Percentiles rank a stretch among this genome's conserved stretches.
phyloP scores from a whole-genome alignment of 2,329 filamentous ascomycete genomes.

The Penicillium janthinellum region DNA sequence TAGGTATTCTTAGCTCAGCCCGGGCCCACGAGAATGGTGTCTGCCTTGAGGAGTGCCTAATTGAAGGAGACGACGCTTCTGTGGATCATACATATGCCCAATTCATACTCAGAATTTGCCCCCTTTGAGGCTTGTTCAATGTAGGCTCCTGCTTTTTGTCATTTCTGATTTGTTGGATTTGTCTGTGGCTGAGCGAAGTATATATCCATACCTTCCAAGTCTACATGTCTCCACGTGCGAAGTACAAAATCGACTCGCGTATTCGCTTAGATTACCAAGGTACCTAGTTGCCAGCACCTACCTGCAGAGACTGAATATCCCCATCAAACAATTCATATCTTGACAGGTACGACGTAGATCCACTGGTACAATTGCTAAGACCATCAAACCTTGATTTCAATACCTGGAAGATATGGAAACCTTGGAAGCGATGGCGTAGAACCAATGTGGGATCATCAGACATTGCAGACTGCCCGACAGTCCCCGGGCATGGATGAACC shows the following conservation, averaged over 20 bases:
- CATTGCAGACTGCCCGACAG: background rate
- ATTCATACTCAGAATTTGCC: background rate
- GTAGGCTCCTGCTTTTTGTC: slow-evolving; percentile 12
- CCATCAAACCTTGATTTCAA: too few species aligned
- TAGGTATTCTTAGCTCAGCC: slow-evolving; percentile 13
- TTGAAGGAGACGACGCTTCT: too few species aligned
- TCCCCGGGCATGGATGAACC: background rate
- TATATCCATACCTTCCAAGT: background rate
- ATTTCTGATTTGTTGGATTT: slow-evolving; percentile 4
- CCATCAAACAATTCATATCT: background rate
- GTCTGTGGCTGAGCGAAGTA: slow-evolving; percentile 4
- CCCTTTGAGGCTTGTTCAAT: background rate
- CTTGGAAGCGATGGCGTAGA: background rate
- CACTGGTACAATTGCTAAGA: too few species aligned
- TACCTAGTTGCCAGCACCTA: background rate
- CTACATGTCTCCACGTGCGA: background rate
- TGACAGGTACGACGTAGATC: background rate
- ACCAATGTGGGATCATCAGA: background rate
- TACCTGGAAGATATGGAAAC: background rate
- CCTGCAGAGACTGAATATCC: background rate
- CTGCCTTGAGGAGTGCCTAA: slow-evolving; percentile 11
- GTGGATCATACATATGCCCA: background rate
- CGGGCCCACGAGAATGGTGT: slow-evolving; percentile 2
- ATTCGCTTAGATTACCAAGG: background rate
- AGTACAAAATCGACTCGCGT: background rate